Evolutionary conservation across 163 green algal species (phyloP), one percentile per base, ranked within the genome.

Genomic region (Chlamydomonas reinhardtii): DNA sequence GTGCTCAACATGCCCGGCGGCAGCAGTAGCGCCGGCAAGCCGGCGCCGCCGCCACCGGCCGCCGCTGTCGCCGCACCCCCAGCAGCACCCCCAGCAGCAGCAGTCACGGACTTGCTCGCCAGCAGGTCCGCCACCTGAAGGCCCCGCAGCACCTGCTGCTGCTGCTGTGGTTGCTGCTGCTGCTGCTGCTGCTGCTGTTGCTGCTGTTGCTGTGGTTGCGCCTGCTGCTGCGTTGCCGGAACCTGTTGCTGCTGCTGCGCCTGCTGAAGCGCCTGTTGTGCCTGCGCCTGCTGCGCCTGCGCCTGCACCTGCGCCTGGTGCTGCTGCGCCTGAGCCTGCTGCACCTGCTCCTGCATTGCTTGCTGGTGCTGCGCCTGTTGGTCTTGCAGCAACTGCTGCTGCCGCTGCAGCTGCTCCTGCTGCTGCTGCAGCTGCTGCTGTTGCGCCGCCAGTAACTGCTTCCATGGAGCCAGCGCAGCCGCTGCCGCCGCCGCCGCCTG

Each of bases 371-470:
- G 17, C 59, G 17, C 19, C 59, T 66, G 59, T 22, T 66, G 59
- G 5, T 29, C 59, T 11, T 66, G 59, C 24, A 66, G 69, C 69
- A 52, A 1, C 29, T 74, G 69, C 73, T 77, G 85, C 65, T 85
- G 64, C 66, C 81, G 75, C 74, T 74, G 65, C 62, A 76, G 75
- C 75, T 82, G 75, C 37, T 69, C 59, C 56, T 76, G 75, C 68
- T 85, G 75, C 84, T 65, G 24, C n/a, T 69, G 74, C 74, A 70
- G 52, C 43, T 69, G 74, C n/a, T 81, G 48, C 52, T 82, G 72
- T 31, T 76, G 61, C 70, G 34, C 35, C 71, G 54, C 54, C 59
- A 80, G 59, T 35, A 72, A 8, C 70, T 78, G 56, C 35, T 74
- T 54, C 80, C 70, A 72, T 12, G 39, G 70, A 35, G 70, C 70